Base-by-base conservation (phyloP, 2,329 filamentous ascomycete species). In the Cladosporium sp. region DNA sequence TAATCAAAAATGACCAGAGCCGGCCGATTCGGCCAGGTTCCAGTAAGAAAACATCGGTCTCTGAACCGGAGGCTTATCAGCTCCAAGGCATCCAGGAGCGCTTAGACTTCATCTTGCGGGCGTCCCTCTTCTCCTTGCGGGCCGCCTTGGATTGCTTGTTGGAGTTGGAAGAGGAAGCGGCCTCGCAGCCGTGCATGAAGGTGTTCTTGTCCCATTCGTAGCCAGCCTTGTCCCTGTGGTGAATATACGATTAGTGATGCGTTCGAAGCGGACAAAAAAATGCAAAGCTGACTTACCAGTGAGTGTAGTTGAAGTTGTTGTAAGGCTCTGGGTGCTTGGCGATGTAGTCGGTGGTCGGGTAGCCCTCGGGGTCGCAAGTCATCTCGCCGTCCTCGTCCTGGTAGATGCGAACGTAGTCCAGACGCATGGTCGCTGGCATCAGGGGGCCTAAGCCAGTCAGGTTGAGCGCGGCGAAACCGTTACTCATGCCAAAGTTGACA, bases 401-500 rank as follows among this genome's bases (percentile, higher is more conserved):
- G 58, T 81, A 81, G 63, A 75, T 74, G 6, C 78, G 68, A 11
- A 81, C 74, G 59, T 81, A 80, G 56, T 80, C 78, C 32, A 81
- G 65, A 18, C 75, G 68, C 74, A 80, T 77, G 2, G 74, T 81
- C 2, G 81, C 84, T 2, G 84, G 84, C 61, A 86, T 73, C 41
- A 80, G 68, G 13, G 74, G 61, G 4, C 66, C 70, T 19, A 87
- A 68, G 28, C 77, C 80, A 1, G 75, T 76, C 54, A 82, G 67
- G 61, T 86, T 81, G 56, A 87, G 71, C 4, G 73, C 66, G 0
- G 84, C 80, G 66, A 87, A 87, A 67, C 78, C 80, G 61, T 76
- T 76, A 4, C 81, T 83, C 79, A 54, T 54, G 1, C 77, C 77
- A 3, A 81, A 63, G 55, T 81, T 80, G 9, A 81, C 65, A 38